phyloP scores from a whole-genome alignment of 257 asterid species.

The Fraxinus quadrangulata region DNA sequence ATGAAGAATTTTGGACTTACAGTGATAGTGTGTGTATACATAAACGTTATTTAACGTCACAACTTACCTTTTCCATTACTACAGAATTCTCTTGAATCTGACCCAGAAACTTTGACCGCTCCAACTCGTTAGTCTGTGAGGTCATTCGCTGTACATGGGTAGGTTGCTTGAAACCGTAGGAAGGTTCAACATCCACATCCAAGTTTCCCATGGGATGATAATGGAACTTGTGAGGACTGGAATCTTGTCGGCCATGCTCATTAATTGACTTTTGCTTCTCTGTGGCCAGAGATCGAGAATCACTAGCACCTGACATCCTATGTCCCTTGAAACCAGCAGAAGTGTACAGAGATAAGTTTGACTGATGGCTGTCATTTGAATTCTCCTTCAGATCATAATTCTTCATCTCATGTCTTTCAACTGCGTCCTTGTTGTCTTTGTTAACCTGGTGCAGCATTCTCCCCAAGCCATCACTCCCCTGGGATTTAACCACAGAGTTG shows the following conservation, averaged over 20 bases:
- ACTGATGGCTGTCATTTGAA: conserved; percentile 56
- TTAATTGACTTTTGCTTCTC: conserved; percentile 58
- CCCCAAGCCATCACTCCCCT: conserved; percentile 49
- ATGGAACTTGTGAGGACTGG: conserved; percentile 72
- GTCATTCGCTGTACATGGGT: conserved; percentile 38
- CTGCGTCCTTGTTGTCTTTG: conserved; percentile 36
- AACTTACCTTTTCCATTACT: conserved; percentile 53
- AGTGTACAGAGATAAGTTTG: conserved; percentile 53
- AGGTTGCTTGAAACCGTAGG: conserved; percentile 49
- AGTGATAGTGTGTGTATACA: conserved; percentile 4
- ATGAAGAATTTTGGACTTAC: conserved; percentile 9
- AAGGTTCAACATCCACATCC: conserved; percentile 56
- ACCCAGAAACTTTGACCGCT: conserved; percentile 51
- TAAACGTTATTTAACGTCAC: conserved; percentile 9
- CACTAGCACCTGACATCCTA: conserved; percentile 52
- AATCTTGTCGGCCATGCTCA: conserved; percentile 46
- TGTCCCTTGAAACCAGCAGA: conserved; percentile 58
- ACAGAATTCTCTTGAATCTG: conserved; percentile 45
- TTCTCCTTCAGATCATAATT: conserved; percentile 52
- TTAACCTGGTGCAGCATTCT: conserved; percentile 44
- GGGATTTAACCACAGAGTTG: conserved; percentile 41
- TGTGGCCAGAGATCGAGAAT: conserved; percentile 47
- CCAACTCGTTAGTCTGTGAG: conserved; percentile 47
- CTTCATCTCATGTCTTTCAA: conserved; percentile 45
- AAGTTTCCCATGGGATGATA: conserved; percentile 86